Evolutionary conservation across 1,284 basidiomycete species (phyloP), one percentile per base, ranked within the genome.

Genomic region (Pulchroboletus neoregius): DNA sequence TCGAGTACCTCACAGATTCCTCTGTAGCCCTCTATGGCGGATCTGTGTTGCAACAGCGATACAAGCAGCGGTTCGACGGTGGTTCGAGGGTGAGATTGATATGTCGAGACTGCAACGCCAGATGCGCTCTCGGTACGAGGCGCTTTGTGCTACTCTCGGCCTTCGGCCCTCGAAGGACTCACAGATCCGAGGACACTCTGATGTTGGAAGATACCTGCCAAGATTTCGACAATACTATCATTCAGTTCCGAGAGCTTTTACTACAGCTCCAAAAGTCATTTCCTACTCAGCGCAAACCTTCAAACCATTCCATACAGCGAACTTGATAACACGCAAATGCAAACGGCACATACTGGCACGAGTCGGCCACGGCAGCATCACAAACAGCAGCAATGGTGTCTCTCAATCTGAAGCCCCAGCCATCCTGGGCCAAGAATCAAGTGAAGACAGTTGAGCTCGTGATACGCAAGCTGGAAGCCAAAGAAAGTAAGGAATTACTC

Each of bases 1-100:
- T 99, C 64, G 95, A 99, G 70, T 98, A 99, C 67, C 81, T 92
- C 22, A 82, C 91, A 0, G 89, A 92, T 50, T 94, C 91, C 1
- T 79, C 93, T 16, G 93, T 96, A 74, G 87, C 92, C 0, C 81
- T 98, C 26, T 95, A 95, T 61, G 93, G 93, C 36, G 84, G n/a
- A n/a, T n/a, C n/a, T n/a, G n/a, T n/a, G n/a, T n/a, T n/a, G n/a
- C n/a, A n/a, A n/a, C n/a, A n/a, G n/a, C n/a, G n/a, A n/a, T n/a
- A n/a, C n/a, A n/a, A n/a, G n/a, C n/a, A n/a, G n/a, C n/a, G n/a
- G n/a, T n/a, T n/a, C n/a, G n/a, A n/a, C n/a, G n/a, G n/a, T n/a
- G n/a, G n/a, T n/a, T n/a, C 1, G 34, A 28, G 0, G 46, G 32
- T n/a, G 82, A 87, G 35, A 56, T 91, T 22, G 90, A 93, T 61